Evolutionary conservation across 176 grass and related monocot genomes (phyloP), one percentile per base, ranked within the genome.

Genomic region (Neostapfia colusana): DNA sequence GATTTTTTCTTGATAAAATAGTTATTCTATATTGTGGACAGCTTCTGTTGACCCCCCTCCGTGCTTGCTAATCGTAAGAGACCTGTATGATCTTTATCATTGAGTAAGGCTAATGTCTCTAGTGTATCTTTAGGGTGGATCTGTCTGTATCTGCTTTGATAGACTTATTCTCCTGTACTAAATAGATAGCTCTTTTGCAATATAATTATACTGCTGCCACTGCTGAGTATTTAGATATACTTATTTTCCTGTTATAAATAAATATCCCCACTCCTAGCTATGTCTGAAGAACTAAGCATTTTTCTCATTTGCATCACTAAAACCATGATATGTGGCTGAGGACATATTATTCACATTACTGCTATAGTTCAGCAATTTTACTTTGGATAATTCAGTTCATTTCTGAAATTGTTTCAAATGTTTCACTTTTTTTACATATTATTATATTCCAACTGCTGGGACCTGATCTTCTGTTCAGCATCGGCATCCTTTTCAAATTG

Each of bases 111-210:
- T 79, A 13, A 73, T 79, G 37, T 45, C 6, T n/a, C 55, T 27
- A 25, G n/a, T 48, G 14, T 77, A 49, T 71, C 67, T 16, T 46
- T 49, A 59, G 3, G 8, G 23, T 54, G 39, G 61, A 44, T 46
- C 7, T 78, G 24, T 79, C 38, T 79, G 28, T 61, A 13, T 79
- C 20, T 70, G 63, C 71, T 68, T 67, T 37, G 28, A 59, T 56
- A 65, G 25, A 82, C 35, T 46, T 61, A 40, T 8, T 60, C 25
- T 25, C 27, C n/a, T n/a, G n/a, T n/a, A n/a, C n/a, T n/a, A n/a
- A n/a, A n/a, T n/a, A n/a, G n/a, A n/a, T n/a, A n/a, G n/a, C n/a
- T n/a, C n/a, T n/a, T n/a, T n/a, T n/a, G n/a, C n/a, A 49, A 34
- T 61, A 56, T 34, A 13, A 9, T 45, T 58, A 58, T 67, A 12